Conservation (phyloP, 345 rosid species). For the Eucalyptus coolabah region DNA sequence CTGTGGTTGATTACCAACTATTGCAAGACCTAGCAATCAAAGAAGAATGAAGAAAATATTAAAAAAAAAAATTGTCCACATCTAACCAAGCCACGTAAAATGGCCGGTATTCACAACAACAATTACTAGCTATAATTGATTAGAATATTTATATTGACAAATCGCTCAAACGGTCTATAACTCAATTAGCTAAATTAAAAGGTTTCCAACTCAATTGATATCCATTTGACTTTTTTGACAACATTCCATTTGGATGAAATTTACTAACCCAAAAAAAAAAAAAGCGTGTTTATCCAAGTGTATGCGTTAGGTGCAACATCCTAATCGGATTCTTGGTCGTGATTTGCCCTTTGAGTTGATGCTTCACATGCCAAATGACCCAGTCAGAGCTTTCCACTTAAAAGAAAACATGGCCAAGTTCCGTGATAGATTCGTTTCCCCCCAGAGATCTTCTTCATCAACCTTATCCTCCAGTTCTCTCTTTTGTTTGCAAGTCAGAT, state of each 20-base stretch:
- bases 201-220: no score
- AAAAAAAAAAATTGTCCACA: fast-evolving
- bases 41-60: background rate
- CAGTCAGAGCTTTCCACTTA: background rate
- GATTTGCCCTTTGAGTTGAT: background rate
- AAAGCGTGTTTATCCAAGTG: background rate
- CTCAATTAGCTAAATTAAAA: background rate
- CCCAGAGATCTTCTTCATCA: background rate
- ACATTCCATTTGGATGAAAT: background rate
- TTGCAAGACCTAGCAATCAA: background rate
- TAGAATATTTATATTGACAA: background rate
- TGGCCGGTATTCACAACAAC: fast-evolving
- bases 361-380: background rate
- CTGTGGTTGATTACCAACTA: background rate
- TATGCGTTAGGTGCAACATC: background rate
- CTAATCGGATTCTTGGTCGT: background rate
- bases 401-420: background rate
- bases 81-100: fast-evolving
- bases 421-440: background rate
- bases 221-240: no score
- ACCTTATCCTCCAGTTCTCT: background rate
- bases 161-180: background rate
- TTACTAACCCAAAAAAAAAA: background rate
- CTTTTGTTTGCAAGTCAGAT: background rate
- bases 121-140: fast-evolving